phyloP scores from a whole-genome alignment of 2,329 filamentous ascomycete genomes.

The Claviceps arundinis region DNA sequence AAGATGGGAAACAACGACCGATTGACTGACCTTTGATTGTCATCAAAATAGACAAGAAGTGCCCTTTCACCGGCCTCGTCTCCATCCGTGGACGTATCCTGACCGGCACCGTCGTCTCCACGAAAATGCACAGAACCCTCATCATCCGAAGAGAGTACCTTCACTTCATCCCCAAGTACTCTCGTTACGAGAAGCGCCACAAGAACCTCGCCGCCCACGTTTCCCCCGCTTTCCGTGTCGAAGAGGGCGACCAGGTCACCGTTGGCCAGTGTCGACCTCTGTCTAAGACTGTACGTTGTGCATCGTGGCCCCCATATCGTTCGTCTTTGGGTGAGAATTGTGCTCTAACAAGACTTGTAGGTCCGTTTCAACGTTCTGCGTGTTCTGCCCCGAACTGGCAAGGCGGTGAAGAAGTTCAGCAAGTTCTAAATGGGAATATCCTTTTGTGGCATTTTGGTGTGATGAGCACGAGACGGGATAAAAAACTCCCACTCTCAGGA shows the following conservation, averaged over 20 bases:
- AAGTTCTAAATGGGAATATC: slow-evolving; percentile 72
- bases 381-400: slow-evolving; percentile 93
- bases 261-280: slow-evolving; percentile 99
- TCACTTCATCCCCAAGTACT: slow-evolving; percentile 99
- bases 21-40: neutral
- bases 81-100: slow-evolving; percentile 99
- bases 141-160: slow-evolving; percentile 99
- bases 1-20: neutral
- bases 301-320: neutral
- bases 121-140: slow-evolving; percentile 99
- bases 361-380: slow-evolving; percentile 99
- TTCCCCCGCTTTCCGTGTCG: slow-evolving; percentile 98
- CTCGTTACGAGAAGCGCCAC: slow-evolving; percentile 99
- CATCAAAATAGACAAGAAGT: slow-evolving; percentile 83
- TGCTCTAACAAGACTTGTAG: slow-evolving; percentile 31
- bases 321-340: neutral
- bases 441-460: slow-evolving; percentile 40
- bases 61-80: slow-evolving; percentile 97
- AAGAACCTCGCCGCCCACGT: slow-evolving; percentile 99
- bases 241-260: slow-evolving; percentile 98
- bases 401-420: slow-evolving; percentile 92
- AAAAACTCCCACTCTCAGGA: slow-evolving; percentile 24
- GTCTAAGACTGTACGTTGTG: slow-evolving; percentile 90
- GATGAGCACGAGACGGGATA: slow-evolving; percentile 31
- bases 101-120: slow-evolving; percentile 96